Conservation (phyloP, 2,329 filamentous ascomycete genomes). For the Diplodia seriata region DNA sequence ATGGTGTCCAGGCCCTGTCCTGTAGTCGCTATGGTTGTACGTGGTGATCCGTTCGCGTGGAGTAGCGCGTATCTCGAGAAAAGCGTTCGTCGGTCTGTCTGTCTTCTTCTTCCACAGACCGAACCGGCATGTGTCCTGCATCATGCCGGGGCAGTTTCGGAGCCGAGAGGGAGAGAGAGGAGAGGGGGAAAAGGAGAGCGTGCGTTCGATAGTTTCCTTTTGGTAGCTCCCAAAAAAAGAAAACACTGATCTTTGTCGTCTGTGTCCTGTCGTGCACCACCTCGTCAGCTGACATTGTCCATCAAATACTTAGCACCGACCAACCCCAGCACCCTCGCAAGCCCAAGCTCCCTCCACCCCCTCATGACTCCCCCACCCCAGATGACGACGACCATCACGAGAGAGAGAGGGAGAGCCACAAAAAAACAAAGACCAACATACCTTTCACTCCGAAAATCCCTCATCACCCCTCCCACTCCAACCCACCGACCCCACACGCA, state of each 20-base stretch:
- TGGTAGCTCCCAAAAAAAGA: neutral
- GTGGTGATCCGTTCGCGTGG: neutral
- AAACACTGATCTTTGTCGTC: neutral
- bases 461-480: neutral
- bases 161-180: neutral
- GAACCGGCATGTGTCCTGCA: slow-evolving; percentile 13
- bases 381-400: neutral
- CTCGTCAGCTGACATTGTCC: slow-evolving; percentile 4
- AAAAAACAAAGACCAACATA: slow-evolving; percentile 1
- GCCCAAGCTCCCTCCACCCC: slow-evolving; percentile 2
- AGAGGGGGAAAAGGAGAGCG: neutral
- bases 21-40: neutral
- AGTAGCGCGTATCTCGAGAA: neutral
- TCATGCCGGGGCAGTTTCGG: slow-evolving; percentile 5
- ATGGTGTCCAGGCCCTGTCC: neutral
- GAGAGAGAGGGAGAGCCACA: too few species aligned
- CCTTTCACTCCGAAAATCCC: neutral
- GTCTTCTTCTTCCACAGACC: too few species aligned
- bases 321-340: neutral
- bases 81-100: neutral
- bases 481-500: neutral
- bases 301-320: neutral
- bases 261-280: neutral
- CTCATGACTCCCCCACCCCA: too few species aligned
- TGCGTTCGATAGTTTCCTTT: neutral